phyloP scores from a whole-genome alignment of 352 stramenopile genomes.

The Pythium monospermum region DNA sequence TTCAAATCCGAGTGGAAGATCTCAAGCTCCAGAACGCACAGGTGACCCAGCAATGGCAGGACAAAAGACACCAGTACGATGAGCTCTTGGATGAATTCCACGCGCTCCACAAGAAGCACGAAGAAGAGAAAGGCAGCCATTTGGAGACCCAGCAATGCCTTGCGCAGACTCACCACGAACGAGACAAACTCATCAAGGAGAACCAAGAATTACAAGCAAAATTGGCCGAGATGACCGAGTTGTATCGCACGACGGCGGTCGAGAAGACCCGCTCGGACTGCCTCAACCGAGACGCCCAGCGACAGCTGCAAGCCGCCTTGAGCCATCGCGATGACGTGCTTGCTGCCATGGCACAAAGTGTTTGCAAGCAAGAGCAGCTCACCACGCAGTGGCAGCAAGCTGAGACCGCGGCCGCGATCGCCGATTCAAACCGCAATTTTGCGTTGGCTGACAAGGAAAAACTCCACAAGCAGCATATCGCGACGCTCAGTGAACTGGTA shows the following conservation, averaged over 20 bases:
- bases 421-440: slow-evolving; percentile 67
- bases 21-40: slow-evolving; percentile 32
- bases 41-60: slow-evolving; percentile 18
- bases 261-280: slow-evolving; percentile 30
- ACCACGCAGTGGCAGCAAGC: slow-evolving; percentile 50
- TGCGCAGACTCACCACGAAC: background rate
- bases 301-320: slow-evolving; percentile 30
- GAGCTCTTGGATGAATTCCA: slow-evolving; percentile 30
- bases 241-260: slow-evolving; percentile 24
- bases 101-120: slow-evolving; percentile 27
- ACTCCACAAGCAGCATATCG: slow-evolving; percentile 36
- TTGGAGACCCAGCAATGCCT: slow-evolving; percentile 10
- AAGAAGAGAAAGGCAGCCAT: slow-evolving; percentile 43
- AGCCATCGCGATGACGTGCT: slow-evolving; percentile 48
- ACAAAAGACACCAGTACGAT: slow-evolving; percentile 25
- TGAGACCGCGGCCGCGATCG: slow-evolving; percentile 47
- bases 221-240: slow-evolving; percentile 12
- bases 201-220: slow-evolving; percentile 11
- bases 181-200: slow-evolving; percentile 1
- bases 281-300: slow-evolving; percentile 20
- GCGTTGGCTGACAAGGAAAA: slow-evolving; percentile 51
- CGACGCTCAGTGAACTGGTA: slow-evolving; percentile 39
- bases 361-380: slow-evolving; percentile 37
- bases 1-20: slow-evolving; percentile 67
- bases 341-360: slow-evolving; percentile 34